phyloP scores from a whole-genome alignment of 306 rosid species.

The Inga leiocalycina region DNA sequence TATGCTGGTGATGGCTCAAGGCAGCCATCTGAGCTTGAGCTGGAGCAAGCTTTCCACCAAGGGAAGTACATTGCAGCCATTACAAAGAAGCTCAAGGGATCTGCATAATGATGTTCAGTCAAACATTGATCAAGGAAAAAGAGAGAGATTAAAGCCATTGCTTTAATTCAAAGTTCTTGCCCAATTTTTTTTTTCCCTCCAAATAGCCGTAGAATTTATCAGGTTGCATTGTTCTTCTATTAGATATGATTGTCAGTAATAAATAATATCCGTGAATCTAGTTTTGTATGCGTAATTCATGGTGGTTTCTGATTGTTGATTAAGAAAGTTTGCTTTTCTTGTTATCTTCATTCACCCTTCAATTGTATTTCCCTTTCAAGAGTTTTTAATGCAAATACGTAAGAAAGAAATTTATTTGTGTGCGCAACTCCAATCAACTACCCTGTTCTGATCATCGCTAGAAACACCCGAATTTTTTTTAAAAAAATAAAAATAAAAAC shows the following conservation, averaged over 20 bases:
- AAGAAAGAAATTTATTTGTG: not conserved
- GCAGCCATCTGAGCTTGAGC: conserved; percentile 62
- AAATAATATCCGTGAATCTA: conserved; percentile 35
- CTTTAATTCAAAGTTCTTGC: conserved; percentile 11
- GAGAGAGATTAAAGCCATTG: not conserved
- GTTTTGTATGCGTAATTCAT: conserved; percentile 35
- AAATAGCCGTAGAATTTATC: conserved; percentile 25
- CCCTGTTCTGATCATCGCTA: not conserved
- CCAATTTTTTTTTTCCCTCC: not conserved
- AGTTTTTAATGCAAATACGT: not conserved
- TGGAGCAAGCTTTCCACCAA: conserved; percentile 76
- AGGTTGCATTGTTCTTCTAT: conserved; percentile 37
- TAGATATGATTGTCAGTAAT: conserved; percentile 34
- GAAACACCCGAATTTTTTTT: not conserved
- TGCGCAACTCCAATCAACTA: not conserved
- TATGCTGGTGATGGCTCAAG: conserved; percentile 73
- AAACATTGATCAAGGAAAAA: not conserved
- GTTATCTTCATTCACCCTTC: not conserved
- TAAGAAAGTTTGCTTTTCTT: conserved; percentile 29
- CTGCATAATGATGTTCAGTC: conserved; percentile 37
- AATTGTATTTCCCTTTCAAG: not conserved
- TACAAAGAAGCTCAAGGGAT: conserved; percentile 69
- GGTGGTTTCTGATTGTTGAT: conserved; percentile 31
- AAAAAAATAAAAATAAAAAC: too few species aligned
- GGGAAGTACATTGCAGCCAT: conserved; percentile 64